Evolutionary conservation across 2,329 filamentous ascomycete genomes (phyloP), one percentile per base, ranked within the genome.

Genomic region (Clonostachys chloroleuca): DNA sequence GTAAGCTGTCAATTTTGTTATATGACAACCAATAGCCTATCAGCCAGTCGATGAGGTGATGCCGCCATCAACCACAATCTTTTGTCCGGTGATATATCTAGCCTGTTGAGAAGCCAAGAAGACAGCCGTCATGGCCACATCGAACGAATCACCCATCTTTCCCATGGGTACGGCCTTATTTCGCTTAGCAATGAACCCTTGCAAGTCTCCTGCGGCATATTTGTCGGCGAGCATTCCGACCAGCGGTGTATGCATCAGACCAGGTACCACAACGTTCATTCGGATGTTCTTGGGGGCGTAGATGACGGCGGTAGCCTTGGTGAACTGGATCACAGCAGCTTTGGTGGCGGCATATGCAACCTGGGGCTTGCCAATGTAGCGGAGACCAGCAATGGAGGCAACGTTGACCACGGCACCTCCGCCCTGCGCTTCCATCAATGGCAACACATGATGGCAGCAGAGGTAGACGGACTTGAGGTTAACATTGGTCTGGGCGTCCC

Each of bases 31-130:
- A 3, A 30, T 10, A 30, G 8, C 4, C 24, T 30, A 30, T 30
- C 10, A 30, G 24, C 67, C 68, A 3, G 68, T 72, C 7, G 66
- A 71, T 17, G 56, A 59, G 2, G 66, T 69, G 30, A 72, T 66
- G 0, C 70, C 73, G 0, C 72, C 73, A 58, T 75, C 73, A 5
- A 76, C 67, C 12, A 78, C 66, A 52, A 79, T 61, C 56, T 73
- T 70, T 55, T 76, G 71, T 1, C 81, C 81, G 1, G 80, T 85
- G 5, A 85, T 74, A 56, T 85, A 85, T 37, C 65, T 70, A 4
- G 80, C 77, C 51, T 81, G 78, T 41, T 78, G 72, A 36, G 77
- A 81, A 4, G 71, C 80, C 47, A 85, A 63, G 52, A 82, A 84
- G 12, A 78, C 56, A 6, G 72, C 78, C 2, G 78, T 70, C 57